A percentile compares a stretch with the other conserved stretches of the same genome.
These are phyloP conservation scores for Solanum sejunctum DNA, from an alignment of 257 asterid genomes.

Conservation along the genomic window DNA sequence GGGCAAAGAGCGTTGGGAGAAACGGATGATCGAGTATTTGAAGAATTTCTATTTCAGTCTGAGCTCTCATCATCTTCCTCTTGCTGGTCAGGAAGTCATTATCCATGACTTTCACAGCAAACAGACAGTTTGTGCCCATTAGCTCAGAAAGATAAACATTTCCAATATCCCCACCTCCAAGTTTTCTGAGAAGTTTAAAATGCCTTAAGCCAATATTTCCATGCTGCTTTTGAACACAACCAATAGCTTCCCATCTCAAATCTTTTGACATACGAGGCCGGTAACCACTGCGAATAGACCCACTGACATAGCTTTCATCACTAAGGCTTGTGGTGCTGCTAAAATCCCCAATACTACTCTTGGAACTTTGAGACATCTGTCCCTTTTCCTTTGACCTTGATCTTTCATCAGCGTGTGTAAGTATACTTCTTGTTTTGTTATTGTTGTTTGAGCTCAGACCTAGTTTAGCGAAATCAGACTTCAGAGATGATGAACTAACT, in stretches of 20 bases:
- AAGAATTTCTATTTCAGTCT: conserved; percentile 72
- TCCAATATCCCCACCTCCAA: conserved; percentile 87
- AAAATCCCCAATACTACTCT: conserved; percentile 66
- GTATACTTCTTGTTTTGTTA: conserved; percentile 19
- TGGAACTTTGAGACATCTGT: conserved; percentile 65
- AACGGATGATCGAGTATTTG: conserved; percentile 89
- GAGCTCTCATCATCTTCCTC: conserved; percentile 56
- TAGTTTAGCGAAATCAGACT: conserved; percentile 9
- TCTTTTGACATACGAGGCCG: conserved; percentile 81
- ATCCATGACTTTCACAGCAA: conserved; percentile 81
- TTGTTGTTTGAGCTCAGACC: conserved; percentile 4
- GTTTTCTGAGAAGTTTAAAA: conserved; percentile 58
- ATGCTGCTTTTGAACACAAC: conserved; percentile 38
- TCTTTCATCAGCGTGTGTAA: conserved; percentile 26
- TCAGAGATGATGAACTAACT: conserved; percentile 12
- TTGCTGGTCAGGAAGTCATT: conserved; percentile 38
- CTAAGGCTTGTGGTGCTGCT: conserved; percentile 63
- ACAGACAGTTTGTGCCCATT: conserved; percentile 47
- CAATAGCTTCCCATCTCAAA: conserved; percentile 79
- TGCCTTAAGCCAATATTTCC: conserved; percentile 47
- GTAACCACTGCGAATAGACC: conserved; percentile 50
- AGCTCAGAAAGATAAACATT: conserved; percentile 70
- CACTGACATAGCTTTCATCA: conserved; percentile 56
- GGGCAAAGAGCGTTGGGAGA: conserved; percentile 69
- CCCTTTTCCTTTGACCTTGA: conserved; percentile 47